Evolutionary conservation across 176 grass and related monocot genomes (phyloP).

Genomic region (Luzula sylvatica): DNA sequence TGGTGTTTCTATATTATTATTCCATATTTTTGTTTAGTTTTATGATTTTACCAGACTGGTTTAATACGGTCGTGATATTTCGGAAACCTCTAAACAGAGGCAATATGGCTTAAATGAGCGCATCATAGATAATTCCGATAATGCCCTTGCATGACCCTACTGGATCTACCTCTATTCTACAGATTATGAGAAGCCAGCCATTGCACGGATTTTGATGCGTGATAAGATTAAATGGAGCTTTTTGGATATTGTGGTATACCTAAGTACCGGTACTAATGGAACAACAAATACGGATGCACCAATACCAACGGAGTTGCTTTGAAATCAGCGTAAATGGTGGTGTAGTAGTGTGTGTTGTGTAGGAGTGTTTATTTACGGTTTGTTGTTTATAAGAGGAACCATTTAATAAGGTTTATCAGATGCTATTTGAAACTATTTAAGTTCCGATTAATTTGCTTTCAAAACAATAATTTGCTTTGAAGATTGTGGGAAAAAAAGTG

Average conservation of each 20-base stretch:
- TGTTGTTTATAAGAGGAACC: slow-evolving; percentile 14
- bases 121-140: slow-evolving; percentile 13
- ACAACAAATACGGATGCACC: slow-evolving; percentile 9
- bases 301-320: background rate
- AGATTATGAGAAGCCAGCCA: slow-evolving; percentile 19
- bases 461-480: no score
- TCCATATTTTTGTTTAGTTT: slow-evolving; percentile 1
- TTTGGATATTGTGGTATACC: background rate
- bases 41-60: background rate
- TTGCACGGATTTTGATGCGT: slow-evolving; percentile 6
- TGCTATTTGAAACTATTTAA: slow-evolving; percentile 16
- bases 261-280: background rate
- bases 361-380: slow-evolving; percentile 16
- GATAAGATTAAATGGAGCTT: background rate
- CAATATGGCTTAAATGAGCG: background rate
- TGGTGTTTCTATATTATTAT: slow-evolving; percentile 2
- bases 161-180: slow-evolving; percentile 19
- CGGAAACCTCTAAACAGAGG: slow-evolving; percentile 4
- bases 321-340: background rate
- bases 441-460: no score
- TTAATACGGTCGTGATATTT: slow-evolving; percentile 1
- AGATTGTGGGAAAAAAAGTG: no score
- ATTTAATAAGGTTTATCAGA: slow-evolving; percentile 6
- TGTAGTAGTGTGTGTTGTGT: slow-evolving; percentile 6
- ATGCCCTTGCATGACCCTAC: slow-evolving; percentile 11